phyloP scores from a whole-genome alignment of 495 filamentous ascomycete genomes.

The Penicillium egyptiacum region DNA sequence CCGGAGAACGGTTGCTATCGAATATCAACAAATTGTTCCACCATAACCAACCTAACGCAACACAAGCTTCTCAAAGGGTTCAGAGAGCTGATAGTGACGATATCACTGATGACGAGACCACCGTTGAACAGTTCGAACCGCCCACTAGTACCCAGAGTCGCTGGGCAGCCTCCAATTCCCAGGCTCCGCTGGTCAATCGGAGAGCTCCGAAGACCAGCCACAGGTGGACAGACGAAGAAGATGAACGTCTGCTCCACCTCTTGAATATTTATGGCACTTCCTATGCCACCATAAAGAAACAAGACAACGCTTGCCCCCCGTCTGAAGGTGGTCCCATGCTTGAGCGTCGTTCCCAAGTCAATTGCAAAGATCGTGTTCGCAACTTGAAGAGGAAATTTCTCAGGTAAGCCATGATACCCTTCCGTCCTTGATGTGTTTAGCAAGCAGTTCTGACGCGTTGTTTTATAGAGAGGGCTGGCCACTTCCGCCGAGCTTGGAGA shows the following conservation, averaged over 20 bases:
- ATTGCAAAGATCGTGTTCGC: slow-evolving; percentile 9
- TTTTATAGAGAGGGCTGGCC: slow-evolving; percentile 1
- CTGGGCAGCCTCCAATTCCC: neutral
- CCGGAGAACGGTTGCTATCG: neutral
- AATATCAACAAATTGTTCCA: no score
- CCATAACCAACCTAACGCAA: neutral
- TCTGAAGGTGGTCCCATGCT: slow-evolving; percentile 4
- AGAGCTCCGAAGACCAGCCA: neutral
- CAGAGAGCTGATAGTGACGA: neutral
- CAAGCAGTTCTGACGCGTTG: neutral
- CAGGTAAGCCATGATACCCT: slow-evolving; percentile 10
- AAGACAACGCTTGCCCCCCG: neutral
- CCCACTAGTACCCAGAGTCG: neutral
- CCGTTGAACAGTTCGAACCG: neutral
- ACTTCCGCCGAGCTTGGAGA: neutral
- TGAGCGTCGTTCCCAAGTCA: slow-evolving; percentile 2
- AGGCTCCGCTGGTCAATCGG: neutral
- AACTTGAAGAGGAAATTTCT: slow-evolving; percentile 4
- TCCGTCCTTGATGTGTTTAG: neutral
- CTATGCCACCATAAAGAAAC: slow-evolving; percentile 1
- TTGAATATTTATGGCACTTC: neutral
- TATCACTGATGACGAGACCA: neutral
- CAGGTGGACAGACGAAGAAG: slow-evolving; percentile 4
- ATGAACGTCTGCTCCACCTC: neutral
- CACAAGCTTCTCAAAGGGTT: neutral